phyloP scores from a whole-genome alignment of 2,329 filamentous ascomycete species.

The Curvularia hawaiiensis region DNA sequence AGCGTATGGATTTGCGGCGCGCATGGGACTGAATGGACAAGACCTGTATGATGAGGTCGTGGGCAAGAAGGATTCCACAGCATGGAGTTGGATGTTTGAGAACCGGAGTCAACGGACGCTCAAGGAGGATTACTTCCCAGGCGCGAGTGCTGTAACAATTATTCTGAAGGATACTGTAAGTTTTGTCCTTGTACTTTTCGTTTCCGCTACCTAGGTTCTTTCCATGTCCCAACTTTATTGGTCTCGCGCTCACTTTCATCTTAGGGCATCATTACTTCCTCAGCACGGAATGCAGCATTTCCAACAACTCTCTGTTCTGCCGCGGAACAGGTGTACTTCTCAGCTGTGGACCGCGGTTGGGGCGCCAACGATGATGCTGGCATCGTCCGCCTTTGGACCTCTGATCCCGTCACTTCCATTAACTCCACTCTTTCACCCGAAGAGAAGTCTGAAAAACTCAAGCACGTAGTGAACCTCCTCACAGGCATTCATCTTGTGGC shows the following conservation, averaged over 20 bases:
- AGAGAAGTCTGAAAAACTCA: constrained; percentile 39
- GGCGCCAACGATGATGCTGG: constrained; percentile 61
- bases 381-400: constrained; percentile 60
- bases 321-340: constrained; percentile 69
- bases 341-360: constrained; percentile 63
- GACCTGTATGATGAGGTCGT: constrained; percentile 56
- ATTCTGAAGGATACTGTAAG: constrained; percentile 54
- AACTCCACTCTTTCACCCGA: constrained; percentile 26
- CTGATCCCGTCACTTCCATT: constrained; percentile 47
- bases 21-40: constrained; percentile 58
- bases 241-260: background rate
- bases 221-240: background rate
- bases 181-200: background rate
- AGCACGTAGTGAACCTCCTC: constrained; percentile 44
- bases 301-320: constrained; percentile 64
- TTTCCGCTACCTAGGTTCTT: background rate
- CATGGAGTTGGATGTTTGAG: constrained; percentile 62
- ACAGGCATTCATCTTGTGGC: constrained; percentile 44
- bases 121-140: constrained; percentile 56
- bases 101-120: constrained; percentile 61
- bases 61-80: constrained; percentile 22
- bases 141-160: constrained; percentile 52
- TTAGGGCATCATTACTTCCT: constrained; percentile 69
- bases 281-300: constrained; percentile 63
- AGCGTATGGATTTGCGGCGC: constrained; percentile 61